Evolutionary conservation across 108 stramenopile species (phyloP), one percentile per base, ranked within the genome.

Genomic region (Conticribra guillardii): DNA sequence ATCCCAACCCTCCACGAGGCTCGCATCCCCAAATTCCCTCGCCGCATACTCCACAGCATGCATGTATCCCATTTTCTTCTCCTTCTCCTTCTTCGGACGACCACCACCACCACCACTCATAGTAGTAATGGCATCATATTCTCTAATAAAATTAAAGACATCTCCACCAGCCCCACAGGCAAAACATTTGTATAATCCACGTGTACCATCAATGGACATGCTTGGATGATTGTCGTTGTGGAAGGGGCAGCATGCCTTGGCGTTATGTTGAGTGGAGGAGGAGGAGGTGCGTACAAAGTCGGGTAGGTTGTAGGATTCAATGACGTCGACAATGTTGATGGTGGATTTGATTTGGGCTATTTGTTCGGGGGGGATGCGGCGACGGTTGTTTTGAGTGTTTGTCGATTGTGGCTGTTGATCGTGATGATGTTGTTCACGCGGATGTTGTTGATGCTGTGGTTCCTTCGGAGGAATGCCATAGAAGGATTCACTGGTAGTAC

Each of bases 101-200:
- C n/a, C n/a, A n/a, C n/a, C n/a, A n/a, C n/a, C n/a, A 41, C 11
- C 37, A 41, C 37, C 37, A 41, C 11, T 41, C 11, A n/a, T 46
- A 37, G 62, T 41, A 59, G 26, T 52, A 17, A 82, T 48, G 65
- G 65, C 61, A 50, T 87, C 77, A 60, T 88, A 91, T 63, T 94
- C 82, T 23, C 83, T 69, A 52, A 94, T 87, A 69, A 98, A 96
- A 21, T 79, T 86, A 67, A 96, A 89, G 18, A 92, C 87, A 69
- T 96, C 90, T 4, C 97, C 97, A 30, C 91, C 89, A 11, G 92
- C 95, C n/a, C 94, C 95, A 73, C 97, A 98, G 5, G 89, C 82
- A 73, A 98, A 98, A 68, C 97, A 98, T 58, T 95, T 95, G 84
- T 89, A 98, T 8, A 94, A 74, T 49, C 89, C 89, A 41, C 89